Base-by-base conservation (phyloP, 495 filamentous ascomycete species). In the Lophiotrema nucula region DNA sequence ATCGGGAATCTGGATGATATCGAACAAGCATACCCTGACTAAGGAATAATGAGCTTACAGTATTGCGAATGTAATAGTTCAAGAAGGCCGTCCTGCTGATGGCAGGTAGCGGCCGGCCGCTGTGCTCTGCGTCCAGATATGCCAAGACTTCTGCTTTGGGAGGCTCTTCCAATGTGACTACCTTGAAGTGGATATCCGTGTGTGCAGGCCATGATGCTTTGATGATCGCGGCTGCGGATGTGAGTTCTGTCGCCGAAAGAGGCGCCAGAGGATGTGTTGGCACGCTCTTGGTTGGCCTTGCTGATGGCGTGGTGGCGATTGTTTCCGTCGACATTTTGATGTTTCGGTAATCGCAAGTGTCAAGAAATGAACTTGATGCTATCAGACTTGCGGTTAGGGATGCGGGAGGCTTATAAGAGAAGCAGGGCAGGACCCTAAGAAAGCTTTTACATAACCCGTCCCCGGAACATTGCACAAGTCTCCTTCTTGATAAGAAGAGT, bases 161-260 rank as follows among this genome's bases (percentile, higher is more conserved):
- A 6, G 86, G 86, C 71, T 89, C 86, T 37, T 77, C 73, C 0
- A 89, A 74, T 2, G 85, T 87, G 38, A 89, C 74, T 31, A 68
- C 69, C 65, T 88, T 88, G 77, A 87, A 88, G 25, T 82, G 78
- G 2, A 83, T 73, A n/a, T 77, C 69, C 4, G 71, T 76, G 39
- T 72, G 68, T 8, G 68, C 68, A 0, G 82, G 83, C 77, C 82
- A 84, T 46, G 69, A 67, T 2, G 64, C 50, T 31, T 71, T 74
- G 62, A 84, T 67, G 12, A 82, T 68, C 2, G 57, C 35, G 4
- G 75, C 64, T 43, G 69, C 73, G 47, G 69, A 68, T 4, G 67
- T 70, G 55, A 88, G 81, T 70, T 88, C 85, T 4, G 70, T 69
- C 2, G 77, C 73, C 15, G 75, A 76, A 39, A 87, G 73, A 5